phyloP scores from a whole-genome alignment of 2,329 filamentous ascomycete genomes.

The Fusarium brevicatenulatum region DNA sequence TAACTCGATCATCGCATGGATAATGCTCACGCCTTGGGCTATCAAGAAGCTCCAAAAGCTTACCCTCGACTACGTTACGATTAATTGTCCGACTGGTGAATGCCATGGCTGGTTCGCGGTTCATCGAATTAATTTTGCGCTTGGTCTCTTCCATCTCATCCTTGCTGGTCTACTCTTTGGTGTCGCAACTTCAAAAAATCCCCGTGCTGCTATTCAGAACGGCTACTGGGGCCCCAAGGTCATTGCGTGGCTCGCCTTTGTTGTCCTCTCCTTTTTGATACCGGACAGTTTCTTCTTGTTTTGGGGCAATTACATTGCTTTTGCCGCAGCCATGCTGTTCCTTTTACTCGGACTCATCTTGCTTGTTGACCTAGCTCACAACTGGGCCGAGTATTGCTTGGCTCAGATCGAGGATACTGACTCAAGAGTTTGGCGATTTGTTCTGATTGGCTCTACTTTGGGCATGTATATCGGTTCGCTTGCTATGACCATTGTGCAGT shows the following conservation, averaged over 20 bases:
- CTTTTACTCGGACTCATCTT: slow-evolving; percentile 91
- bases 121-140: slow-evolving; percentile 96
- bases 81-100: slow-evolving; percentile 88
- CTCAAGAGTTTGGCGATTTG: slow-evolving; percentile 82
- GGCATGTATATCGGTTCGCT: slow-evolving; percentile 93
- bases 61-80: slow-evolving; percentile 94
- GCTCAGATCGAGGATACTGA: slow-evolving; percentile 92
- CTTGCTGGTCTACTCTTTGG: slow-evolving; percentile 87
- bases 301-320: slow-evolving; percentile 94
- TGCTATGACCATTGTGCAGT: slow-evolving; percentile 96
- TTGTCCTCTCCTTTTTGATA: slow-evolving; percentile 94
- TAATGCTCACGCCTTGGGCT: slow-evolving; percentile 99
- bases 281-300: slow-evolving; percentile 94
- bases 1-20: slow-evolving; percentile 97
- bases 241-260: slow-evolving; percentile 84
- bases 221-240: slow-evolving; percentile 99
- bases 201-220: slow-evolving; percentile 90
- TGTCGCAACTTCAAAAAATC: slow-evolving; percentile 86
- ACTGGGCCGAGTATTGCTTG: slow-evolving; percentile 96
- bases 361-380: slow-evolving; percentile 93
- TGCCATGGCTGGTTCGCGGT: slow-evolving; percentile 97
- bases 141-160: slow-evolving; percentile 91
- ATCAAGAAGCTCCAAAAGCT: slow-evolving; percentile 94
- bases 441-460: slow-evolving; percentile 91
- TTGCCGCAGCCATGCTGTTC: slow-evolving; percentile 91